Conservation (phyloP, 1,284 basidiomycete species). For the Ganoderma lucidum region DNA sequence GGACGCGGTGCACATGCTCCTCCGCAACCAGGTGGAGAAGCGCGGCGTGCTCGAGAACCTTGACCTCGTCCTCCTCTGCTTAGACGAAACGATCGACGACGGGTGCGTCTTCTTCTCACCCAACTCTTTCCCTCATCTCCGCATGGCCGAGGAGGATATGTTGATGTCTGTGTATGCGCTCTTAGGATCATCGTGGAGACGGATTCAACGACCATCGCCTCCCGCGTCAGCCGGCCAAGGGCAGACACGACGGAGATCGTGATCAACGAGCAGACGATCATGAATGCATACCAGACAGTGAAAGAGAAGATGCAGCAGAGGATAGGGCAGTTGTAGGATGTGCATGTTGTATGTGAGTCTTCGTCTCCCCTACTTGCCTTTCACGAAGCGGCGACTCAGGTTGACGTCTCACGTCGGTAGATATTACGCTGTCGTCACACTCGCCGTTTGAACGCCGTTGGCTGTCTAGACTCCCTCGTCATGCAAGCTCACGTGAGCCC, state of each 20-base stretch:
- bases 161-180: conserved; percentile 3
- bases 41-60: conserved; percentile 94
- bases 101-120: conserved; percentile 69
- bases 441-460: background rate
- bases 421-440: background rate
- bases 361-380: background rate
- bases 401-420: background rate
- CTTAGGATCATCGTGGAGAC: conserved; percentile 96
- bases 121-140: background rate
- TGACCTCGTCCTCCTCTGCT: conserved; percentile 90
- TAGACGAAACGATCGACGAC: conserved; percentile 98
- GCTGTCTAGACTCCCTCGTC: background rate
- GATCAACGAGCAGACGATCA: conserved; percentile 97
- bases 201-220: conserved; percentile 94
- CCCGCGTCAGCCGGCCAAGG: conserved; percentile 91
- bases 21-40: conserved; percentile 96
- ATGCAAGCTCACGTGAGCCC: background rate
- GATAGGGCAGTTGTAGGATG: conserved; percentile 58
- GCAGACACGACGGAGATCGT: conserved; percentile 97
- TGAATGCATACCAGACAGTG: conserved; percentile 92
- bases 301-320: conserved; percentile 80
- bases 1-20: conserved; percentile 86
- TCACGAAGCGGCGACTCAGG: background rate
- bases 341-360: conserved; percentile 25
- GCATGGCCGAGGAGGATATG: background rate